Percentiles rank a stretch among this genome's conserved stretches.
These are phyloP conservation scores for Hypoxylon sp. DNA, from an alignment of 2,329 filamentous ascomycete species.

Conservation along the genomic window DNA sequence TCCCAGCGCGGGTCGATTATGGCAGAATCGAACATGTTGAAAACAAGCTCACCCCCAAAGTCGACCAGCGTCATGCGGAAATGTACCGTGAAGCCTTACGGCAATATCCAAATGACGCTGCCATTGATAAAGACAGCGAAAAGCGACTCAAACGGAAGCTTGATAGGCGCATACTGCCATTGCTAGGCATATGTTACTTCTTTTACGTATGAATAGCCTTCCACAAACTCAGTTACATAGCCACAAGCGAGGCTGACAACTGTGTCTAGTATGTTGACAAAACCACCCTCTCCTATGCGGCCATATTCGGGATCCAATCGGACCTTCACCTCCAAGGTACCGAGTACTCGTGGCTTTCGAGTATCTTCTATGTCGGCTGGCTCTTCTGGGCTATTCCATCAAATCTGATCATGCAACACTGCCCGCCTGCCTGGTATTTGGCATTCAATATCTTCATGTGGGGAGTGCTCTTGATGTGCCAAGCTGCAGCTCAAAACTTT, in stretches of 20 bases:
- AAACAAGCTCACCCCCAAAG: neutral
- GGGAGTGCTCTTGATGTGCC: slow-evolving; percentile 62
- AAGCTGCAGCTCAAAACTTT: slow-evolving; percentile 65
- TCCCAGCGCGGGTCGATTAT: neutral
- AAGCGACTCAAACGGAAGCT: slow-evolving; percentile 62
- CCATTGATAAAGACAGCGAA: slow-evolving; percentile 24
- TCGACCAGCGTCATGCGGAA: slow-evolving; percentile 20
- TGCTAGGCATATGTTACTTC: slow-evolving; percentile 66
- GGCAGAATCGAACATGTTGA: slow-evolving; percentile 5
- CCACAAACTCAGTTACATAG: neutral
- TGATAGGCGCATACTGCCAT: slow-evolving; percentile 71
- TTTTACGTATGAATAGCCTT: slow-evolving; percentile 53
- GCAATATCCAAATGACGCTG: slow-evolving; percentile 19
- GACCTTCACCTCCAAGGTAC: slow-evolving; percentile 66
- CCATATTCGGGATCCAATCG: slow-evolving; percentile 70
- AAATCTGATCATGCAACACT: slow-evolving; percentile 65
- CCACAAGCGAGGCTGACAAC: neutral
- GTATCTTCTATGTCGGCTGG: slow-evolving; percentile 69
- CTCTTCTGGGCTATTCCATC: slow-evolving; percentile 67
- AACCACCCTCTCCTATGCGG: slow-evolving; percentile 68
- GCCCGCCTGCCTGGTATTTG: slow-evolving; percentile 54
- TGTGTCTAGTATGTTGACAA: slow-evolving; percentile 59
- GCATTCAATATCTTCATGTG: slow-evolving; percentile 56
- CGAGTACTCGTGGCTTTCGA: slow-evolving; percentile 67
- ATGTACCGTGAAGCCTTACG: slow-evolving; percentile 24